phyloP scores from a whole-genome alignment of 2,329 filamentous ascomycete genomes.

The Clarireedia paspali region DNA sequence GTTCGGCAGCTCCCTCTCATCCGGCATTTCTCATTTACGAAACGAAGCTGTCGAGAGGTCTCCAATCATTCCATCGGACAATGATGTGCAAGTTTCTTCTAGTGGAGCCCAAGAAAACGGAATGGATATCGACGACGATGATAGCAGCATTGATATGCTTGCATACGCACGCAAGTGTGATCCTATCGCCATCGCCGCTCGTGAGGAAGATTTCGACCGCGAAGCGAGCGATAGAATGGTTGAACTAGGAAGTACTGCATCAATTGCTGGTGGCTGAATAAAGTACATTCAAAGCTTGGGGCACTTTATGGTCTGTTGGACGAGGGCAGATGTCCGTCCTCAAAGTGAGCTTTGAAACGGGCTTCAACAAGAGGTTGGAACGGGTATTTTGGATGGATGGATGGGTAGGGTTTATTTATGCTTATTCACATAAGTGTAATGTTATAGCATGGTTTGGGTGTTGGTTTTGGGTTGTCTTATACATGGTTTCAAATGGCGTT shows the following conservation, averaged over 20 bases:
- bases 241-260: background rate
- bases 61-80: background rate
- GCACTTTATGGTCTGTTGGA: too few species aligned
- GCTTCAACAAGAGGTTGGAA: too few species aligned
- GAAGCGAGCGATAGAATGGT: conserved; percentile 6
- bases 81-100: conserved; percentile 1
- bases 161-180: background rate
- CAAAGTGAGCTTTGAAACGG: too few species aligned
- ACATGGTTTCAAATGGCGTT: too few species aligned
- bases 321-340: too few species aligned
- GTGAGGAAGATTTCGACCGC: conserved; percentile 1
- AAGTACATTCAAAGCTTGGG: too few species aligned
- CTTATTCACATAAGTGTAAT: too few species aligned
- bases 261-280: background rate
- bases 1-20: background rate
- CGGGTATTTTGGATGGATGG: too few species aligned
- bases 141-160: conserved; percentile 8
- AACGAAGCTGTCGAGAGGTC: background rate
- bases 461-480: too few species aligned
- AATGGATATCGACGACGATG: conserved; percentile 1
- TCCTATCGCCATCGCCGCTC: background rate
- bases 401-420: too few species aligned
- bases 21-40: background rate
- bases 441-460: too few species aligned
- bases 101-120: background rate